Evolutionary conservation across 2,329 filamentous ascomycete genomes (phyloP).

Genomic region (Penicillium sp.): DNA sequence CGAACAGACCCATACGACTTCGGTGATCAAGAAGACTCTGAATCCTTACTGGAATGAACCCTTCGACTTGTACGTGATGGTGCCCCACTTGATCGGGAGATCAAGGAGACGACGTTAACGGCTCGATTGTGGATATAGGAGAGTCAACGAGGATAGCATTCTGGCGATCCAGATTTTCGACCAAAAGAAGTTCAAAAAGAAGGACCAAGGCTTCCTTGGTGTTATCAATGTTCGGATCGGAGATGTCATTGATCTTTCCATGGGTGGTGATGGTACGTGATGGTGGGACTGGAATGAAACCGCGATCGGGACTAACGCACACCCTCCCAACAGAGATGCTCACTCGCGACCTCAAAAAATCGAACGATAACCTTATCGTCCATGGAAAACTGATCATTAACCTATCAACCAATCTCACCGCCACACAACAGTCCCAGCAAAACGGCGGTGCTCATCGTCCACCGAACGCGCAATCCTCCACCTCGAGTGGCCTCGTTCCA

Average conservation of each 20-base stretch:
- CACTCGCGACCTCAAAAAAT: conserved; percentile 94
- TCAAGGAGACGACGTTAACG: conserved; percentile 11
- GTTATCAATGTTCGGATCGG: conserved; percentile 97
- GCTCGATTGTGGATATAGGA: conserved; percentile 53
- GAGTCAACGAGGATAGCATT: conserved; percentile 91
- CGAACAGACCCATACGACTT: conserved; percentile 97
- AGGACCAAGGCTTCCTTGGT: conserved; percentile 97
- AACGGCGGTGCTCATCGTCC: conserved; percentile 35
- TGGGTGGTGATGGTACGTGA: conserved; percentile 82
- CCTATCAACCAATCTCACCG: conserved; percentile 82
- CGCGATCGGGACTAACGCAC: conserved; percentile 15
- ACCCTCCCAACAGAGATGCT: conserved; percentile 73
- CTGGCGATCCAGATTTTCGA: conserved; percentile 98
- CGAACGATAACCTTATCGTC: conserved; percentile 95
- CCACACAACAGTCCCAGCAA: conserved; percentile 61
- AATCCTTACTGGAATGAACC: conserved; percentile 99
- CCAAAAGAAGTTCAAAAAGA: conserved; percentile 99
- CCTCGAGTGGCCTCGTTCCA: conserved; percentile 41
- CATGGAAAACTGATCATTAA: conserved; percentile 98
- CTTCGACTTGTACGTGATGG: conserved; percentile 82
- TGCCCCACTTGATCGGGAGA: not conserved
- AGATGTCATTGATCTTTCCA: conserved; percentile 86
- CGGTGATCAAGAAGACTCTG: conserved; percentile 93
- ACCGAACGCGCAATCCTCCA: conserved; percentile 32
- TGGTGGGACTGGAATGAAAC: conserved; percentile 2